Percentiles rank a stretch among this genome's conserved stretches.
Evolutionary conservation across 768 basidiomycete species (phyloP).

Genomic region (Pisolithus orientalis): DNA sequence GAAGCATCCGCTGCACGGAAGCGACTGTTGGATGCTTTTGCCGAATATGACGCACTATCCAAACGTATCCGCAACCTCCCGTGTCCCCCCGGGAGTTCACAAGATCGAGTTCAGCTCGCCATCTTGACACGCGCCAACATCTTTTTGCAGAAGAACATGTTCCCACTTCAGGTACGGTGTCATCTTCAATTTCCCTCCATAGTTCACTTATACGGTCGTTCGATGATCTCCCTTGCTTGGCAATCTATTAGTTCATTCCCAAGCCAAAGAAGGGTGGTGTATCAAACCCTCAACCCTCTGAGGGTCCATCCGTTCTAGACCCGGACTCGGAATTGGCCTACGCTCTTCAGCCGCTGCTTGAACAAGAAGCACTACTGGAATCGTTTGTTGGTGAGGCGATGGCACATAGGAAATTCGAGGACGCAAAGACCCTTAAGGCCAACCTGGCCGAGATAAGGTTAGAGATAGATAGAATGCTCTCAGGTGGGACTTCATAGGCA

Average conservation of each 20-base stretch:
- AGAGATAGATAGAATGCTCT: conserved; percentile 72
- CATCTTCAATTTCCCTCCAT: neutral
- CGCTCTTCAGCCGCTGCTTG: conserved; percentile 78
- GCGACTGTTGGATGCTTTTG: conserved; percentile 76
- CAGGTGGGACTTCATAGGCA: conserved; percentile 21
- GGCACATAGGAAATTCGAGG: conserved; percentile 90
- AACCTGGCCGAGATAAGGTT: conserved; percentile 77
- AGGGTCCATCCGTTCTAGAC: conserved; percentile 36
- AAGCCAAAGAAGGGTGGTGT: conserved; percentile 36
- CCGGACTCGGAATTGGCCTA: conserved; percentile 67
- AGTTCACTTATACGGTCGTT: neutral
- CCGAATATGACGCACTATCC: conserved; percentile 82
- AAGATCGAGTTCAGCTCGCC: conserved; percentile 79
- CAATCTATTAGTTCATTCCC: conserved; percentile 35
- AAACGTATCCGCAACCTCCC: conserved; percentile 79
- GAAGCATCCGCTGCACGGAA: conserved; percentile 72
- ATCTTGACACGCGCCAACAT: conserved; percentile 68
- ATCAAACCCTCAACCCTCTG: conserved; percentile 7
- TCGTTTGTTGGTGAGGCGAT: conserved; percentile 88
- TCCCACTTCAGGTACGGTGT: conserved; percentile 33
- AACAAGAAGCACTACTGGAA: conserved; percentile 91
- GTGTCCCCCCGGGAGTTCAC: conserved; percentile 60
- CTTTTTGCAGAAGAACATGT: conserved; percentile 89
- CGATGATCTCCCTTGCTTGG: neutral
- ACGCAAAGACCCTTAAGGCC: conserved; percentile 75